phyloP scores from a whole-genome alignment of 1,139 yeast species.

The Blastobotrys petasosporus region DNA sequence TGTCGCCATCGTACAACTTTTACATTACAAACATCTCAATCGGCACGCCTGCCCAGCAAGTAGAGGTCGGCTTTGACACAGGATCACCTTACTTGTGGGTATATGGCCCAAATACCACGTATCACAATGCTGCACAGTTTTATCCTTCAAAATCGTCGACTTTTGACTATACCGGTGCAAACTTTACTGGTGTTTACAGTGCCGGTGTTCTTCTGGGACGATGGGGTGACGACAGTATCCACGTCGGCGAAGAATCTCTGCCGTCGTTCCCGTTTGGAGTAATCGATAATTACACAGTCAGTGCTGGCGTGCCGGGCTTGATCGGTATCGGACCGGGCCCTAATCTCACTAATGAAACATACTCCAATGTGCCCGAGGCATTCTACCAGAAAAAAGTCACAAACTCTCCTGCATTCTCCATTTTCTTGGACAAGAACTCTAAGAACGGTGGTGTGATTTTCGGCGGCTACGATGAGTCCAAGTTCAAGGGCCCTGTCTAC shows the following conservation, averaged over 20 bases:
- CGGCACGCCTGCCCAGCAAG: slow-evolving; percentile 33
- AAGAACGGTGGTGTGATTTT: slow-evolving; percentile 45
- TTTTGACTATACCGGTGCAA: slow-evolving; percentile 18
- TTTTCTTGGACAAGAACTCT: slow-evolving; percentile 34
- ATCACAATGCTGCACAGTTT: slow-evolving; percentile 32
- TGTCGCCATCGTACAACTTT: slow-evolving; percentile 25
- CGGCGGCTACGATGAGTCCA: slow-evolving; percentile 54
- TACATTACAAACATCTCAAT: slow-evolving; percentile 31
- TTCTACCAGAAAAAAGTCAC: slow-evolving; percentile 51
- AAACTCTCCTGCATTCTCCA: slow-evolving; percentile 49
- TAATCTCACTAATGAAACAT: slow-evolving; percentile 26
- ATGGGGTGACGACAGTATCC: slow-evolving; percentile 57
- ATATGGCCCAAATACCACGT: slow-evolving; percentile 30
- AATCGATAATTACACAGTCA: slow-evolving; percentile 23
- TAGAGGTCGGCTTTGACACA: slow-evolving; percentile 36
- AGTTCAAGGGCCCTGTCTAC: slow-evolving; percentile 33
- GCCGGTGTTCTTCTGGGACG: slow-evolving; percentile 60
- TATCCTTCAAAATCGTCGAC: slow-evolving; percentile 27
- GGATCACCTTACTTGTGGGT: slow-evolving; percentile 43
- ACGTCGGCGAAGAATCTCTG: slow-evolving; percentile 41
- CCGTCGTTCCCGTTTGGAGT: slow-evolving; percentile 47
- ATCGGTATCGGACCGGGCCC: slow-evolving; percentile 34
- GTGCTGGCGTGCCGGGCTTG: slow-evolving; percentile 34
- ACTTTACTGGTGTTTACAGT: slow-evolving; percentile 48
- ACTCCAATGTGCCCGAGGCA: slow-evolving; percentile 57